Base-by-base conservation (phyloP, 495 filamentous ascomycete genomes). In the Xeromyces bisporus region DNA sequence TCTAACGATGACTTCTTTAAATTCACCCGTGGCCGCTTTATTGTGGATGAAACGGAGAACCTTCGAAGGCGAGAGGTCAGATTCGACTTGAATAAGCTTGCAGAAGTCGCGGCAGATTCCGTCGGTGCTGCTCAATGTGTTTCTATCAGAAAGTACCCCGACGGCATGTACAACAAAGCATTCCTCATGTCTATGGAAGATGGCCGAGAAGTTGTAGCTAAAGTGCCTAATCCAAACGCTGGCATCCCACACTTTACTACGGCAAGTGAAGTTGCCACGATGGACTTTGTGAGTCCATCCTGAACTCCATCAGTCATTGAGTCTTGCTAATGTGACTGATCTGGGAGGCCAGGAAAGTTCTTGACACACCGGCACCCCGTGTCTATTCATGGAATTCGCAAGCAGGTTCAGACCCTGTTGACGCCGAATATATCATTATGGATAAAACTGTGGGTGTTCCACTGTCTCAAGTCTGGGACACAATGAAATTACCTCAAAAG, bases 101-200 rank as follows among this genome's bases (percentile, higher is more conserved):
- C 49, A 36, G 33, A 38, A 2, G 40, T 53, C 24, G 55, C 48
- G 7, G 55, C 53, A 35, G 42, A 57, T 13, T 48, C 42, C 4
- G 35, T 58, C 30, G 50, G 52, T 13, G 46, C 53, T 3, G 10
- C 45, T 34, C 37, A 14, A 42, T 57, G 55, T 39, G 34, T 44
- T 27, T 28, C 40, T 17, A 39, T 54, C 26, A 42, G 33, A 26
- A 56, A 52, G 27, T 50, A 46, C 29, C 38, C 39, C 4, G 56
- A 60, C 32, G 53, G 51, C 26, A 44, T 47, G 40, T 57, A 49
- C 40, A 62, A 53, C 33, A 60, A 59, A 47, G 46, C 49, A 15
- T 55, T 57, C 32, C 44, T 41, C 6, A 40, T 64, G 37, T 29
- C 44, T n/a, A 61, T 60, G 51, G 50, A 56, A 10, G 32, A 64